Evolutionary conservation across 2,329 filamentous ascomycete species (phyloP).

Genomic region (Hypoxylon sp.): DNA sequence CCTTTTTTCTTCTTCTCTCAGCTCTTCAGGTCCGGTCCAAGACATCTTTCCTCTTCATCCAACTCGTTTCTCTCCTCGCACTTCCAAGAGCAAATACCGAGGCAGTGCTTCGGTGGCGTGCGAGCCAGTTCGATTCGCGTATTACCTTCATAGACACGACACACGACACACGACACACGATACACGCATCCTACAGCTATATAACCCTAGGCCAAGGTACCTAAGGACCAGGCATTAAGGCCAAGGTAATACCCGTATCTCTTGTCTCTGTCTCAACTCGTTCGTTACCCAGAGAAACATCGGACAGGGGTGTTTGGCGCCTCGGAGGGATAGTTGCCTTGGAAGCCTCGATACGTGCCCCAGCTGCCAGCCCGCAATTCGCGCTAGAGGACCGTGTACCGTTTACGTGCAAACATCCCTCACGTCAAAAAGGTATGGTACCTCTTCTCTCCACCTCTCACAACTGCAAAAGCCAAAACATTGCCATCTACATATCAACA

Average conservation of each 20-base stretch:
- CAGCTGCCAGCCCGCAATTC: too few species aligned
- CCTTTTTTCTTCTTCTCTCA: not conserved
- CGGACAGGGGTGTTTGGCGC: not conserved
- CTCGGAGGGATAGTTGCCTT: slow-evolving; percentile 6
- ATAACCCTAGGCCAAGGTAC: too few species aligned
- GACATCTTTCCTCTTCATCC: slow-evolving; percentile 6
- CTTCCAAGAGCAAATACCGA: slow-evolving; percentile 22
- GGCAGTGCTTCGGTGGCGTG: slow-evolving; percentile 2
- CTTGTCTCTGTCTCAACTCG: not conserved
- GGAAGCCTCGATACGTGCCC: slow-evolving; percentile 5
- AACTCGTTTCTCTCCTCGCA: slow-evolving; percentile 11
- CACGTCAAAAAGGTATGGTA: slow-evolving; percentile 37
- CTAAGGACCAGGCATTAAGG: too few species aligned
- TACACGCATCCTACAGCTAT: not conserved
- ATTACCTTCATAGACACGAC: too few species aligned
- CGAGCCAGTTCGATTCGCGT: slow-evolving; percentile 18
- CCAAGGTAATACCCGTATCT: not conserved
- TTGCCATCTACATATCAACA: slow-evolving; percentile 35
- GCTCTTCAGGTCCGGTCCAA: too few species aligned
- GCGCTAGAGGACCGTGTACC: slow-evolving; percentile 39
- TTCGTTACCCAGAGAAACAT: slow-evolving; percentile 2
- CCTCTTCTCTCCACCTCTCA: slow-evolving; percentile 24
- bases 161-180: too few species aligned
- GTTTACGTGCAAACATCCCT: slow-evolving; percentile 32
- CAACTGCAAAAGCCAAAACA: slow-evolving; percentile 39